Evolutionary conservation across 2,329 filamentous ascomycete genomes (phyloP), one percentile per base, ranked within the genome.

Genomic region (Epichloe brachyelytri): DNA sequence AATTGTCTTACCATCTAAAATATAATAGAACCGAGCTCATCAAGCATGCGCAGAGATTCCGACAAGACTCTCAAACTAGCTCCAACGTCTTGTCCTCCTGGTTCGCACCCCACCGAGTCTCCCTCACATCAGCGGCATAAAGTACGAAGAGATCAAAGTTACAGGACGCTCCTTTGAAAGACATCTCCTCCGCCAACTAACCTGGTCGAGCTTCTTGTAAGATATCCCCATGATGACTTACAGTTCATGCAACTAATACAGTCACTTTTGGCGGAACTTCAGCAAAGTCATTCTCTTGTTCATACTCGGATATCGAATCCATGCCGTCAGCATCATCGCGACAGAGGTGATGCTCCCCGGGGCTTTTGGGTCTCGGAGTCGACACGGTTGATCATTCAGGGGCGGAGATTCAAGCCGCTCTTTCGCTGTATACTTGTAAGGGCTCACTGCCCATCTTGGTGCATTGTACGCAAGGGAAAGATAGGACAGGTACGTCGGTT

Each of bases 401-500:
- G 0, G 63, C 68, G 1, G 83, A 87, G 60, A 75, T 88, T 17
- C 73, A 72, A 22, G 54, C 65, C 47, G 59, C 60, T 6, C 55
- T 70, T 37, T 56, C 55, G 8, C 52, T 67, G 1, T 68, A 66
- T 48, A 56, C 63, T 5, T 49, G 51, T 7, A 22, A 54, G 2
- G 58, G 64, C 0, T 73, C 72, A 15, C 80, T 82, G 55, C 88
- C 88, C 0, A 66, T 82, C 1, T 63, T 95, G 7, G 69, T 93
- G 2, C 88, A 95, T 65, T 95, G 89, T 65, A 93, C 88, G 0
- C 88, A 94, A 60, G 89, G 89, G 52, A 95, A 95, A 63, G 89
- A 95, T 62, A 78, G 89, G 2, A 70, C 68, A 51, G 66, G 66
- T 65, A 53, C 48, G 55, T 44, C 7, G 12, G 36, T 30, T 30